These are phyloP conservation scores for Clohesyomyces aquaticus DNA, from an alignment of 495 filamentous ascomycete genomes.

Conservation along the genomic window DNA sequence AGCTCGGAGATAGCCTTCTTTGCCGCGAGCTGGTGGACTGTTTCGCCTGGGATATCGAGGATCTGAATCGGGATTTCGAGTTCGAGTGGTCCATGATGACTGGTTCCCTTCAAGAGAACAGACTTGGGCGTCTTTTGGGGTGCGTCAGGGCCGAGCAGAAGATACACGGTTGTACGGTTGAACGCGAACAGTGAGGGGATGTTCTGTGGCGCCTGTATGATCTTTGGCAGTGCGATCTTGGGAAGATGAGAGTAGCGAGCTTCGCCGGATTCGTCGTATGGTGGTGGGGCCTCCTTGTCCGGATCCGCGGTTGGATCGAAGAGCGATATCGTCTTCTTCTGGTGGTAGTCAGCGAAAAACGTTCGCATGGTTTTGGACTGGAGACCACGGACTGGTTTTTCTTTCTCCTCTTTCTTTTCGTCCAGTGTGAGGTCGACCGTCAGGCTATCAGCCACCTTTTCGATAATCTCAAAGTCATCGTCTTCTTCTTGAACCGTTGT, in stretches of 20 bases:
- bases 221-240: conserved; percentile 53
- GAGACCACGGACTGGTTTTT: conserved; percentile 17
- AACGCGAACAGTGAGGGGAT: conserved; percentile 69
- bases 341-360: conserved; percentile 29
- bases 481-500: conserved; percentile 39
- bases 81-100: conserved; percentile 58
- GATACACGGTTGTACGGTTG: conserved; percentile 64
- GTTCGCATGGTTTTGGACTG: not conserved
- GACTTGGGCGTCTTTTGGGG: conserved; percentile 55
- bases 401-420: conserved; percentile 16
- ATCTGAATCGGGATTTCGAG: conserved; percentile 65
- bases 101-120: conserved; percentile 60
- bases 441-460: conserved; percentile 55
- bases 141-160: conserved; percentile 59
- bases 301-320: conserved; percentile 55
- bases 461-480: conserved; percentile 62
- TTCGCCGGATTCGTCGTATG: conserved; percentile 40
- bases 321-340: conserved; percentile 58
- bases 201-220: conserved; percentile 63
- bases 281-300: conserved; percentile 39
- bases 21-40: conserved; percentile 71
- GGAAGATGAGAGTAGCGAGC: conserved; percentile 54
- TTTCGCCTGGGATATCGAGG: conserved; percentile 54
- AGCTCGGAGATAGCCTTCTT: conserved; percentile 69
- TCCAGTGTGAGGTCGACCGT: conserved; percentile 34